Conservation (phyloP, 78 protist genomes). For the Diacronema lutheri region DNA sequence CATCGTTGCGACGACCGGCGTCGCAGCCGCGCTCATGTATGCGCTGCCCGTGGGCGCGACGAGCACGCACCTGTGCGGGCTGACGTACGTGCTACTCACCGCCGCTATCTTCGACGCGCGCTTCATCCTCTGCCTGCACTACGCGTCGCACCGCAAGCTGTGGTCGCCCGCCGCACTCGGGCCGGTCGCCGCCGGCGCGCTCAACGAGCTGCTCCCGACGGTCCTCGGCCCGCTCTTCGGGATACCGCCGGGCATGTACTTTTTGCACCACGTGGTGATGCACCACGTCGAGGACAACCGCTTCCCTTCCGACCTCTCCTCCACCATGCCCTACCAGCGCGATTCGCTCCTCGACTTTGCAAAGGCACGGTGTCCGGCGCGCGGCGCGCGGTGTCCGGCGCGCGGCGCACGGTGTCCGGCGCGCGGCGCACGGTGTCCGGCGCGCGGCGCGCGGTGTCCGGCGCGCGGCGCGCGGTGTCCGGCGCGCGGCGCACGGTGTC, state of each 20-base stretch:
- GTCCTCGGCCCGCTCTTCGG: background rate
- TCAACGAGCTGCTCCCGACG: background rate
- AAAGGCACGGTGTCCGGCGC: too few relatives aligned
- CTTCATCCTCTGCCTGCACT: constrained; percentile 8
- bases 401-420: too few relatives aligned
- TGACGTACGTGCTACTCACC: background rate
- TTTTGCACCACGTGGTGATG: background rate
- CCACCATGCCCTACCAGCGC: background rate
- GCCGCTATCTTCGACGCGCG: background rate
- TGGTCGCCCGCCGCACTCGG: too few relatives aligned
- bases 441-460: too few relatives aligned
- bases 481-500: too few relatives aligned
- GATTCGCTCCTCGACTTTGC: background rate
- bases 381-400: too few relatives aligned
- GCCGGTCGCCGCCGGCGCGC: background rate
- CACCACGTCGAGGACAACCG: constrained; percentile 1
- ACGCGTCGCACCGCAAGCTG: background rate
- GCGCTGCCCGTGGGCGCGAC: too few relatives aligned
- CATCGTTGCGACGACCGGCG: too few relatives aligned
- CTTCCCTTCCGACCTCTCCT: constrained; percentile 8
- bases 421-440: too few relatives aligned
- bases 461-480: too few relatives aligned
- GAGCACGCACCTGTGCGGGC: too few relatives aligned
- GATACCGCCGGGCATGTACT: background rate
- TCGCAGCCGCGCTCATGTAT: too few relatives aligned